phyloP scores from a whole-genome alignment of 345 rosid genomes.

The Melaleuca quinquenervia region DNA sequence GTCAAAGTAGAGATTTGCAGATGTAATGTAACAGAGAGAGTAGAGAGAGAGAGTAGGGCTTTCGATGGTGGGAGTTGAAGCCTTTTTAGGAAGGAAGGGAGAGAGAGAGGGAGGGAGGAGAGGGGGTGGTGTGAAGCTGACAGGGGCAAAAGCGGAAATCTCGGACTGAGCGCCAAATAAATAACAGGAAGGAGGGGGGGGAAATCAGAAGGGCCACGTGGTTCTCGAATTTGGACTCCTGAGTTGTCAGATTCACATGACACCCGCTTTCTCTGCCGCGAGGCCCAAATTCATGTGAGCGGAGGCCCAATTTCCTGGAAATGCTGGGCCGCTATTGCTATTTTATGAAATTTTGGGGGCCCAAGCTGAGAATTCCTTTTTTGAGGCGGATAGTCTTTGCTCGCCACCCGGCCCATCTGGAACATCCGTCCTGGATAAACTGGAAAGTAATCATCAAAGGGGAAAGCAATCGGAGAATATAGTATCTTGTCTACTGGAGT shows the following conservation, averaged over 20 bases:
- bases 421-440: background rate
- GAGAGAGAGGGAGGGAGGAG: background rate
- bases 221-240: background rate
- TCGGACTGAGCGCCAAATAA: background rate
- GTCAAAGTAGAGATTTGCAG: background rate
- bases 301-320: background rate
- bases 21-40: background rate
- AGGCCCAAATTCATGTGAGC: background rate
- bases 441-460: too few relatives aligned
- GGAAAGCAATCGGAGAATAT: too few relatives aligned
- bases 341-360: background rate
- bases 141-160: background rate
- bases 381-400: background rate
- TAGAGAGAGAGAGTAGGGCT: background rate
- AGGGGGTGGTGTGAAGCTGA: background rate
- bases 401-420: background rate
- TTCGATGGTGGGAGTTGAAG: background rate
- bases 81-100: background rate
- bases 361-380: background rate
- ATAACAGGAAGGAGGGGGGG: background rate
- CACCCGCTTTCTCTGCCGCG: background rate
- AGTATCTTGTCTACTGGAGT: too few relatives aligned
- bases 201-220: background rate
- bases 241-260: background rate
- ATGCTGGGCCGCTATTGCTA: background rate